Base-by-base conservation (phyloP, 768 basidiomycete genomes). In the Mycena galericulata region DNA sequence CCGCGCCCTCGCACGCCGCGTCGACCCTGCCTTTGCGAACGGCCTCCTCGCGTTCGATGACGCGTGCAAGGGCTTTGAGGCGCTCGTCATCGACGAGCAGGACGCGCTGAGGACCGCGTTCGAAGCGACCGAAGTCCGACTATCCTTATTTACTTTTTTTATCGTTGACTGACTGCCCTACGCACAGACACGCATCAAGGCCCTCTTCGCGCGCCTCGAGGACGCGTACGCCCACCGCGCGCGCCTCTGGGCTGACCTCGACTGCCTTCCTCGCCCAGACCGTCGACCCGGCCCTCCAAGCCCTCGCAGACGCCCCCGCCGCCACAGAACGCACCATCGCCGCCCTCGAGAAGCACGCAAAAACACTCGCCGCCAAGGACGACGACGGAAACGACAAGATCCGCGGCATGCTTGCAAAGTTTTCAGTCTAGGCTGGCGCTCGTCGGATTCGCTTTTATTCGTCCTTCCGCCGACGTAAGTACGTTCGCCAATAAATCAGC, bases 41-140 rank as follows among this genome's bases (percentile, higher is more conserved):
- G 89, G 87, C 9, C 75, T 91, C 38, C 75, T 87, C 14, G 75
- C 79, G 8, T 87, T 91, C 77, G 86, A 91, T 73, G 82, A 84
- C 20, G 86, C 83, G 24, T 85, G 88, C 75, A 88, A 87, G 73
- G 80, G 79, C 14, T 77, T 86, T 54, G 92, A 93, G 74, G 72
- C 75, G 1, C 73, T 82, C 20, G 77, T 79, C 18, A 78, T 86
- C 32, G 79, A 77, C 36, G 85, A 87, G 66, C 78, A 87, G 64
- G 79, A 83, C 61, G 80, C 83, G 24, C 63, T 87, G 22, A 79
- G 78, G 68, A 73, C 79, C 12, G 77, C 79, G 30, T 84, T 83
- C 63, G 59, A 75, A 22, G 78, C 78, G 11, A 81, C 83, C 27
- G 81, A 88, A 81, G 89, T 87, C 36, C 68, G 62, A 50, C 67